These are phyloP conservation scores for Penicillium flavigenum DNA, from an alignment of 495 filamentous ascomycete species.

Conservation along the genomic window DNA sequence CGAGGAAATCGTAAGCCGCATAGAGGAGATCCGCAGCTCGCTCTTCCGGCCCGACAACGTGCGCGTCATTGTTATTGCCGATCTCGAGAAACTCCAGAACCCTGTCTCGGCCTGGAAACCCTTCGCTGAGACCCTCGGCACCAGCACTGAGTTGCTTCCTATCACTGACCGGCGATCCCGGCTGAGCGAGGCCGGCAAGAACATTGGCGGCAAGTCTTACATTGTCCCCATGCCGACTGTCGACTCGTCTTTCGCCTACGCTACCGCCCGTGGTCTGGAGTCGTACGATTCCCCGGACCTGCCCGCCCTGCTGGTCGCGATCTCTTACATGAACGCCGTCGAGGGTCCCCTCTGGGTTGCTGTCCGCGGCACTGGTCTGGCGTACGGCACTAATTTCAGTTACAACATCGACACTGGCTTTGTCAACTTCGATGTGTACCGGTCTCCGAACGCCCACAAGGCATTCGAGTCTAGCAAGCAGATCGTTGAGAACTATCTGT, in stretches of 20 bases:
- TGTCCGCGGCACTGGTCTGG: slow-evolving; percentile 86
- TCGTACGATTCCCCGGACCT: slow-evolving; percentile 74
- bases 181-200: slow-evolving; percentile 68
- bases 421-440: slow-evolving; percentile 78
- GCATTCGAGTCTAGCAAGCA: slow-evolving; percentile 75
- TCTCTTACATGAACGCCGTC: slow-evolving; percentile 85
- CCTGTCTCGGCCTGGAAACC: slow-evolving; percentile 84
- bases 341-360: slow-evolving; percentile 94
- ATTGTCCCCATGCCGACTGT: slow-evolving; percentile 89
- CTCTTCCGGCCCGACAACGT: slow-evolving; percentile 82
- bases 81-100: slow-evolving; percentile 70
- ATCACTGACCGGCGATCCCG: slow-evolving; percentile 59
- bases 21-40: slow-evolving; percentile 70
- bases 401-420: slow-evolving; percentile 75
- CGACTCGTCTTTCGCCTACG: slow-evolving; percentile 85
- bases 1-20: slow-evolving; percentile 65
- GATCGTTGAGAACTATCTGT: slow-evolving; percentile 69
- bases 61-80: slow-evolving; percentile 76
- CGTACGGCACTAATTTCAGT: slow-evolving; percentile 78
- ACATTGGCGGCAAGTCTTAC: slow-evolving; percentile 69
- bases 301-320: slow-evolving; percentile 81
- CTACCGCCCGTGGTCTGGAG: slow-evolving; percentile 69
- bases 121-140: slow-evolving; percentile 53
- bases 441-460: slow-evolving; percentile 84
- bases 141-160: slow-evolving; percentile 51